phyloP scores from a whole-genome alignment of 371 early-diverging fungal genomes.

The Rhizomucor miehei region DNA sequence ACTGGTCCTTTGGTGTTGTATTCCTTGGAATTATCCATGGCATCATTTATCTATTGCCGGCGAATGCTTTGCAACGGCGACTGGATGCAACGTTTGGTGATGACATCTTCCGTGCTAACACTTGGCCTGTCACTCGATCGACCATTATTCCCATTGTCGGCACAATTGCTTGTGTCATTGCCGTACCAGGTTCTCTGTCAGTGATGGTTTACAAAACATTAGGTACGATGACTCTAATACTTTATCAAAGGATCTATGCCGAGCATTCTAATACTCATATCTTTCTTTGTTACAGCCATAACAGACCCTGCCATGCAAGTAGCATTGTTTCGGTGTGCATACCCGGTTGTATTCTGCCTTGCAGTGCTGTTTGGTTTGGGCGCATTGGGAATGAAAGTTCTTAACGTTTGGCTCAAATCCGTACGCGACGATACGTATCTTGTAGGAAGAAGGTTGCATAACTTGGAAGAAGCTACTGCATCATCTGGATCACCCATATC shows the following conservation, averaged over 20 bases:
- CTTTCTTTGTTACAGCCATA: slow-evolving; percentile 5
- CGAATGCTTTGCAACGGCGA: slow-evolving; percentile 33
- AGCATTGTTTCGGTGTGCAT: slow-evolving; percentile 29
- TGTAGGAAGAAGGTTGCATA: slow-evolving; percentile 60
- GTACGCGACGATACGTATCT: slow-evolving; percentile 62
- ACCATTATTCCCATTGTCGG: slow-evolving; percentile 30
- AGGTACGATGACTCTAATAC: slow-evolving; percentile 6
- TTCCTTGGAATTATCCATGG: slow-evolving; percentile 53
- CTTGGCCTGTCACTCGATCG: slow-evolving; percentile 27
- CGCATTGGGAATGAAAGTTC: slow-evolving; percentile 15
- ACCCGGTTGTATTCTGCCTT: slow-evolving; percentile 28
- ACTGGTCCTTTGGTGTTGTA: slow-evolving; percentile 60
- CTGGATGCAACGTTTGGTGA: slow-evolving; percentile 28
- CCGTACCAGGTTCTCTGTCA: slow-evolving; percentile 22
- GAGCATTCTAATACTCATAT: too few species aligned
- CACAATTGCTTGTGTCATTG: slow-evolving; percentile 12
- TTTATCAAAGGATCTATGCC: neutral
- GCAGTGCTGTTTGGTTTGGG: slow-evolving; percentile 7
- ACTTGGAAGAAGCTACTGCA: slow-evolving; percentile 26
- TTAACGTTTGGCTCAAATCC: slow-evolving; percentile 44
- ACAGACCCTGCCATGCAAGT: slow-evolving; percentile 17
- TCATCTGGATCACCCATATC: neutral
- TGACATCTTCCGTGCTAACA: slow-evolving; percentile 23
- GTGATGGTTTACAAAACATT: slow-evolving; percentile 9
- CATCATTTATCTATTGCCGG: slow-evolving; percentile 43